Evolutionary conservation across 2,329 filamentous ascomycete species (phyloP), one percentile per base, ranked within the genome.

Genomic region (Hypoxylon sp.): DNA sequence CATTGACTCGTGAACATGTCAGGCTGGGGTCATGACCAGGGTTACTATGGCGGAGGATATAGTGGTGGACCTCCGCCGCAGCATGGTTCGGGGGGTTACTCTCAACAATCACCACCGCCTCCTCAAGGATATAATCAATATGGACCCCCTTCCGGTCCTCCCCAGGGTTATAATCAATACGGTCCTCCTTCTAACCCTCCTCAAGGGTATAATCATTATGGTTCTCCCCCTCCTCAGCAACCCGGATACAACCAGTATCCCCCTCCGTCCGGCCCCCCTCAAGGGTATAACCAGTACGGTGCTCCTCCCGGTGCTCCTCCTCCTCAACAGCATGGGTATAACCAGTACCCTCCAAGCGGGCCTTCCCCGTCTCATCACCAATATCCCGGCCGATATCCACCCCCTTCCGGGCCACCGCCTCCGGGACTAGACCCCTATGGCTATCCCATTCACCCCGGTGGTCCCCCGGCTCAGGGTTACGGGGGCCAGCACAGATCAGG

Each of bases 361-460:
- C 72, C 68, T 70, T 76, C 39, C 39, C 67, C 47, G n/a, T 54
- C 62, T 31, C 55, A 65, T n/a, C 65, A 69, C 10, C 63, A 65
- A 50, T 59, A 55, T 31, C 51, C 65, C 19, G 72, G 73, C 51
- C 75, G 58, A 13, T 75, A 76, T 42, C 69, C 74, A 6, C 70
- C 73, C 2, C 76, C 77, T 35, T 62, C 69, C 6, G 75, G 82
- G 37, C 78, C 81, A 19, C 83, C 83, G 21, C 84, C 84, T 15
- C 75, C 76, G 0, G 80, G 80, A 19, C 75, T 82, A 57, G 84
- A 86, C 64, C 73, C 77, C 10, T 85, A 86, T 72, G 84, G 85
- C 52, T 85, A 86, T 72, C 82, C 82, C 21, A 73, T 79, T 65
- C 66, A 74, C 46, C 62, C 62, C 19, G 64, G 63, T 7, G 62